These are phyloP conservation scores for Botrytis tulipae DNA, from an alignment of 2,329 filamentous ascomycete genomes.

Conservation along the genomic window DNA sequence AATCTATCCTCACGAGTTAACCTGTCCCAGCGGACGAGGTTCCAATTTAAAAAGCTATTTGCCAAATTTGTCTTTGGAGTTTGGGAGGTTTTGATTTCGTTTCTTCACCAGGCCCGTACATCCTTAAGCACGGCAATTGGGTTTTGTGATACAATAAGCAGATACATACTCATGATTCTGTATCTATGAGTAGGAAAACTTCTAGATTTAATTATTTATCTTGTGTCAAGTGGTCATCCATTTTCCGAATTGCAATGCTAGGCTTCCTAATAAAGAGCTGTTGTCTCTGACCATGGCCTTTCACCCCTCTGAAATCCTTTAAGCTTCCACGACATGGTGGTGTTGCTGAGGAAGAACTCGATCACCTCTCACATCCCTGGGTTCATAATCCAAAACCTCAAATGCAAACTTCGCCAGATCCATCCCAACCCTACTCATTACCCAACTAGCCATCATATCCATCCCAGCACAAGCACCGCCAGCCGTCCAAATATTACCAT, in stretches of 20 bases:
- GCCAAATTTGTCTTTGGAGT: neutral
- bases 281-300: too few relatives aligned
- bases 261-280: neutral
- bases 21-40: neutral
- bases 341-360: slow-evolving; percentile 23
- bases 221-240: neutral
- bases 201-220: neutral
- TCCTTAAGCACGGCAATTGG: neutral
- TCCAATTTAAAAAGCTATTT: neutral
- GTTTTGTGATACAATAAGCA: neutral
- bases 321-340: slow-evolving; percentile 19
- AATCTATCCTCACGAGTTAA: neutral
- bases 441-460: slow-evolving; percentile 37
- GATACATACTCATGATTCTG: too few relatives aligned
- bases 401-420: slow-evolving; percentile 27
- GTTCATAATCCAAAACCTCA: slow-evolving; percentile 31
- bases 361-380: slow-evolving; percentile 39
- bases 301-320: neutral
- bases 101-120: neutral
- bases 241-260: neutral
- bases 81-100: neutral
- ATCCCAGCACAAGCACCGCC: slow-evolving; percentile 47
- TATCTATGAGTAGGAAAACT: neutral
- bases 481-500: slow-evolving; percentile 49
- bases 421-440: slow-evolving; percentile 29